These are phyloP conservation scores for Chytriomyces sp. DNA, from an alignment of 192 early-diverging fungal species.

Conservation along the genomic window DNA sequence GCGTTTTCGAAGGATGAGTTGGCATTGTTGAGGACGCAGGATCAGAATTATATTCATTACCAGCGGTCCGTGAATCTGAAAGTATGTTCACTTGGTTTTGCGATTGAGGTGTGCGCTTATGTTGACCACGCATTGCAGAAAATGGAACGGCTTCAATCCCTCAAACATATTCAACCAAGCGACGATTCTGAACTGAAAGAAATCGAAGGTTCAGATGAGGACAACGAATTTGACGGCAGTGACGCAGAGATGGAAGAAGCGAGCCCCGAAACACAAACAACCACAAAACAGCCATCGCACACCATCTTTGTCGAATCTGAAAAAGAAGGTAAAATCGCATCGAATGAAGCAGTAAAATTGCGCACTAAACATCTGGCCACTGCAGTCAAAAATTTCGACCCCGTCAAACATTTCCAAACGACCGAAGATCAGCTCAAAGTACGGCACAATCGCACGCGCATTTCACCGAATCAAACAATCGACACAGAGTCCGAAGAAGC, in stretches of 20 bases:
- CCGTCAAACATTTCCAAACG: slow-evolving; percentile 23
- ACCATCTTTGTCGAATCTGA: slow-evolving; percentile 58
- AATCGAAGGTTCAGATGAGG: slow-evolving; percentile 37
- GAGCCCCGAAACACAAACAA: slow-evolving; percentile 1
- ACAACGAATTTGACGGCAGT: slow-evolving; percentile 29
- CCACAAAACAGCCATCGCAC: slow-evolving; percentile 38
- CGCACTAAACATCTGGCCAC: background rate
- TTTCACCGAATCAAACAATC: background rate
- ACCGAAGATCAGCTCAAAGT: slow-evolving; percentile 36
- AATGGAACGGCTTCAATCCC: slow-evolving; percentile 31
- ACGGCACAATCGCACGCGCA: slow-evolving; percentile 47
- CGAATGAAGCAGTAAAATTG: background rate
- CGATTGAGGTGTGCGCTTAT: background rate
- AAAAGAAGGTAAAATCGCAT: slow-evolving; percentile 42
- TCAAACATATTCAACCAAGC: slow-evolving; percentile 24
- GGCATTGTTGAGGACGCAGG: slow-evolving; percentile 89
- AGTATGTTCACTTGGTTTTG: slow-evolving; percentile 40
- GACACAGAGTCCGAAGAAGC: background rate
- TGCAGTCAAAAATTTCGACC: slow-evolving; percentile 73
- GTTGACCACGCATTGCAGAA: slow-evolving; percentile 22
- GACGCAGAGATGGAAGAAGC: slow-evolving; percentile 6
- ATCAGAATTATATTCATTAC: slow-evolving; percentile 83
- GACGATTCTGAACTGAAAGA: slow-evolving; percentile 35
- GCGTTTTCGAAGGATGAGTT: slow-evolving; percentile 76
- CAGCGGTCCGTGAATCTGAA: slow-evolving; percentile 79